Base-by-base conservation (phyloP, 2,329 filamentous ascomycete genomes). In the Diaporthe ampelina region DNA sequence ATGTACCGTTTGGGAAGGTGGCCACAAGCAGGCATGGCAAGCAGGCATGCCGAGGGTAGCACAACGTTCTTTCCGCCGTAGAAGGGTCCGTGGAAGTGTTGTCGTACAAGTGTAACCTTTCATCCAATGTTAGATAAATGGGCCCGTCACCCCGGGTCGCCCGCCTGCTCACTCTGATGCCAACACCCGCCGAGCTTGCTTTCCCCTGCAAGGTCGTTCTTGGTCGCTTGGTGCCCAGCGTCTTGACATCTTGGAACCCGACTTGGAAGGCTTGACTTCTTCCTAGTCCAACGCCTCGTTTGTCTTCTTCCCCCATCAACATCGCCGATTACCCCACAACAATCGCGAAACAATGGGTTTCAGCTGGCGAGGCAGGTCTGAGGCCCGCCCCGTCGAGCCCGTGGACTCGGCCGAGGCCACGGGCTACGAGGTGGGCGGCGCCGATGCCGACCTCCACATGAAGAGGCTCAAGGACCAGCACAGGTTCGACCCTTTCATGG, bases 381-480 rank as follows among this genome's bases (percentile, higher is more conserved):
- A 68, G 48, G 29, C 63, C 21, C 63, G 63, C n/a, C 63, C 63
- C 48, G 32, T 68, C 63, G 63, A 68, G 63, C 45, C 63, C 63
- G 63, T 68, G 32, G 63, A 68, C 63, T 68, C 63, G 32, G 63
- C 63, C 32, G 63, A 68, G 63, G 63, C 63, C 48, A 68, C 63
- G 63, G 63, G 63, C 63, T 68, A 68, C 63, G 63, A 68, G 32
- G 63, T 68, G 45, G 63, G 63, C 45, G 63, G 63, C 32, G 32
- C 32, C 32, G 63, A 68, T 37, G 63, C 63, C 48, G 63, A 68
- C 48, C n/a, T 54, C 9, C 63, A 68, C 63, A 68, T 68, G 48
- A 68, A 68, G 63, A 68, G 63, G 48, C 63, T 68, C 21, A 68
- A 68, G 48, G 63, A 68, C 63, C 63, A 68, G 63, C 63, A 68